These are phyloP conservation scores for Cytospora mali DNA, from an alignment of 2,329 filamentous ascomycete species.

Conservation along the genomic window DNA sequence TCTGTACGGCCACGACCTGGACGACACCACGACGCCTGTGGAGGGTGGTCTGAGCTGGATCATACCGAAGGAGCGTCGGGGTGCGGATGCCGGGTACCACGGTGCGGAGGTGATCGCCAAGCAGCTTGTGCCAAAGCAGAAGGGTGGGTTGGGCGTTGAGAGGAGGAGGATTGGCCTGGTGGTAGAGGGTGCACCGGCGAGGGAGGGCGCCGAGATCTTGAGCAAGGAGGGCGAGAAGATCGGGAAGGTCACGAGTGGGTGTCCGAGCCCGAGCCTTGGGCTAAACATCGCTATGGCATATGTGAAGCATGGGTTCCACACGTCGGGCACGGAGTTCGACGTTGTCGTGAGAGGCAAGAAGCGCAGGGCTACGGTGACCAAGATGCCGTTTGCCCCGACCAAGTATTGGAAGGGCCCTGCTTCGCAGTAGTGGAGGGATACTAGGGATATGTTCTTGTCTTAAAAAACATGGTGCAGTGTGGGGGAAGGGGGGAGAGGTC, in stretches of 20 bases:
- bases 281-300: slow-evolving; percentile 98
- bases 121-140: slow-evolving; percentile 73
- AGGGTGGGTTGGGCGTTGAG: slow-evolving; percentile 70
- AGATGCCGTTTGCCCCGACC: slow-evolving; percentile 85
- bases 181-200: slow-evolving; percentile 82
- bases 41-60: slow-evolving; percentile 72
- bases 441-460: background rate
- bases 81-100: slow-evolving; percentile 72
- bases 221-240: slow-evolving; percentile 66
- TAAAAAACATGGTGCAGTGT: background rate
- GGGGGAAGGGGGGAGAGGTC: background rate
- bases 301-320: slow-evolving; percentile 78
- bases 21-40: slow-evolving; percentile 69
- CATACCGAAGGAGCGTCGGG: slow-evolving; percentile 76
- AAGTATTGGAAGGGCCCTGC: slow-evolving; percentile 68
- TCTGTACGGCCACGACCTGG: slow-evolving; percentile 97
- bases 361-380: slow-evolving; percentile 73
- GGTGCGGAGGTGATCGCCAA: slow-evolving; percentile 76
- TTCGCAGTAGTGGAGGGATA: slow-evolving; percentile 15
- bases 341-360: slow-evolving; percentile 77
- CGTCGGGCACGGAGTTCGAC: slow-evolving; percentile 78
- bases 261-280: slow-evolving; percentile 81
- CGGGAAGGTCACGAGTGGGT: slow-evolving; percentile 84
- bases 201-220: slow-evolving; percentile 84
- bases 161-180: slow-evolving; percentile 79